Evolutionary conservation across 257 asterid genomes (phyloP).

Genomic region (Fraxinus excelsior): DNA sequence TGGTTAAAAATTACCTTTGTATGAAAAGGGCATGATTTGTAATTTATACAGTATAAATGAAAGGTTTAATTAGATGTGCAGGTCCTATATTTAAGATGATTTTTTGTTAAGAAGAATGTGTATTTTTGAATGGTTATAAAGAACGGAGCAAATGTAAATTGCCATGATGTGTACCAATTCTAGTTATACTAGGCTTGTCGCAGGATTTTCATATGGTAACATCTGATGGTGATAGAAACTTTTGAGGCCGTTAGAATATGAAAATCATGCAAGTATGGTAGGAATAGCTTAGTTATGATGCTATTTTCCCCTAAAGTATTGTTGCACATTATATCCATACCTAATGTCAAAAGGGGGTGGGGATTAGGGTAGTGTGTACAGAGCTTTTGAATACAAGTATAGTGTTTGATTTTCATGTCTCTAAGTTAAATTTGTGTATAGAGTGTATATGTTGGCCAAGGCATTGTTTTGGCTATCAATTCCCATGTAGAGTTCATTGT

Average conservation of each 20-base stretch:
- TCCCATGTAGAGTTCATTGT: not conserved
- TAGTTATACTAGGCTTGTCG: not conserved
- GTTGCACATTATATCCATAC: not conserved
- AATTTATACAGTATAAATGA: too few relatives aligned
- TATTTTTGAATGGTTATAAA: not conserved
- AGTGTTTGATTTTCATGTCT: not conserved
- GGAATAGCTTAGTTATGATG: not conserved
- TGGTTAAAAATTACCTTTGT: too few relatives aligned
- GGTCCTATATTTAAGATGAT: not conserved
- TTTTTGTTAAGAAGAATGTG: not conserved
- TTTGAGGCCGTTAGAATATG: not conserved
- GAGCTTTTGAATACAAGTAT: not conserved
- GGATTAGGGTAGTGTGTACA: too few relatives aligned
- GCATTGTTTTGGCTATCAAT: not conserved
- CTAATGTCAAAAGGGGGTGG: not conserved
- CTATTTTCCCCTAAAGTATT: not conserved
- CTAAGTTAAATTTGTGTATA: not conserved
- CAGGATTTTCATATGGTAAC: not conserved
- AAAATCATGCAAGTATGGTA: not conserved
- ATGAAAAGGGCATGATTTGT: too few relatives aligned
- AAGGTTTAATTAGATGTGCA: not conserved
- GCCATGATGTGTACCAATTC: slow-evolving; percentile 1
- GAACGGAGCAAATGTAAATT: not conserved
- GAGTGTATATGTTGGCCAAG: too few relatives aligned
- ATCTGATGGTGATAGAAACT: not conserved